A percentile compares a stretch with the other conserved stretches of the same genome.
phyloP scores from a whole-genome alignment of 192 early-diverging fungal species.

The Coemansia furcata region DNA sequence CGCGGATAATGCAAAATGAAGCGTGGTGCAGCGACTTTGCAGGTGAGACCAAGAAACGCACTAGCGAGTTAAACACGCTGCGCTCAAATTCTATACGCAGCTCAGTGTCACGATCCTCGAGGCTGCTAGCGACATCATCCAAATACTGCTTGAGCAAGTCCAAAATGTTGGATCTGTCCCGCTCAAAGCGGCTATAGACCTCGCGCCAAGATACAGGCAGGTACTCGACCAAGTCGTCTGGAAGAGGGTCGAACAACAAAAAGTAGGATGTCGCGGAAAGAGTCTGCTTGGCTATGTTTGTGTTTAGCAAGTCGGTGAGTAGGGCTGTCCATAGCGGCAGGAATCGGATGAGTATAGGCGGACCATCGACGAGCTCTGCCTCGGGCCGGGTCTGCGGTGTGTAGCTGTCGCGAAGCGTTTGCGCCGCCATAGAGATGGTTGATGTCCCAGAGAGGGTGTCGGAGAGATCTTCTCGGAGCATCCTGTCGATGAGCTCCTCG shows the following conservation, averaged over 20 bases:
- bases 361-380: not conserved
- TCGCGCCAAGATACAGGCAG: conserved; percentile 19
- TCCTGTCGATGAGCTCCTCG: conserved; percentile 37
- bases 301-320: conserved; percentile 30
- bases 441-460: conserved; percentile 15
- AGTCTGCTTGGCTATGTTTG: conserved; percentile 29
- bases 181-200: conserved; percentile 21
- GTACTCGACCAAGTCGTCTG: conserved; percentile 2
- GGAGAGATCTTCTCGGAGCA: conserved; percentile 34
- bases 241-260: conserved; percentile 38
- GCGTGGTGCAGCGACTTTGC: conserved; percentile 10
- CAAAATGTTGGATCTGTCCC: conserved; percentile 4
- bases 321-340: conserved; percentile 26
- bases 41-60: conserved; percentile 38
- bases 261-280: conserved; percentile 37
- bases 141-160: conserved; percentile 20
- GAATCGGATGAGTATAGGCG: conserved; percentile 27
- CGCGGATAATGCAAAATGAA: conserved; percentile 24
- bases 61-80: conserved; percentile 12
- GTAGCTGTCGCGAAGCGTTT: conserved; percentile 7
- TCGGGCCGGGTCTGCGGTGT: conserved; percentile 1
- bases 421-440: conserved; percentile 20
- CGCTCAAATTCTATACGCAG: conserved; percentile 27
- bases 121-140: conserved; percentile 14
- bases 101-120: conserved; percentile 16